phyloP scores from a whole-genome alignment of 164 flowering plant genomes.

The Kalanchoe fedtschenkoi region DNA sequence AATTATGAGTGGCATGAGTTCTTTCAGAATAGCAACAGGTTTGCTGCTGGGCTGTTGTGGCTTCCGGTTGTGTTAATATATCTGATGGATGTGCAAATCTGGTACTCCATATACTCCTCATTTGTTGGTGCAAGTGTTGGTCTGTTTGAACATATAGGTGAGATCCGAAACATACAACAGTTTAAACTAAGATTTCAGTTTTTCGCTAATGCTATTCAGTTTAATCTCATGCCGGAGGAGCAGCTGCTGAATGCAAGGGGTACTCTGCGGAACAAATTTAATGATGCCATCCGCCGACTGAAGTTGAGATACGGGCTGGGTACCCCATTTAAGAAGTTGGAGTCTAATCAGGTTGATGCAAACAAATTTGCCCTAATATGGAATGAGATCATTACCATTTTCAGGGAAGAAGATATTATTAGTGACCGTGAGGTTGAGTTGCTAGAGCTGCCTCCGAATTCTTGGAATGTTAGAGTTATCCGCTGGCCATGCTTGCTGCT shows the following conservation, averaged over 20 bases:
- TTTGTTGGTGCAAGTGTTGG: constrained; percentile 53
- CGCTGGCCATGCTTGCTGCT: constrained; percentile 64
- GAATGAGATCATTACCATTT: constrained; percentile 48
- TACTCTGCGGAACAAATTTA: constrained; percentile 32
- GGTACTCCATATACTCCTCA: constrained; percentile 56
- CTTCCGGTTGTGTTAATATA: constrained; percentile 48
- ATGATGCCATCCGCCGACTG: constrained; percentile 46
- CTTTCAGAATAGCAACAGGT: constrained; percentile 34
- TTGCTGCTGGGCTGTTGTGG: constrained; percentile 53
- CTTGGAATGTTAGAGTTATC: constrained; percentile 56
- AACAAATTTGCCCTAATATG: constrained; percentile 56
- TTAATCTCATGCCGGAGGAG: constrained; percentile 70
- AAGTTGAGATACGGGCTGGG: constrained; percentile 64
- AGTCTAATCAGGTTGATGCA: constrained; percentile 55
- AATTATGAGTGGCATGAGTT: constrained; percentile 49
- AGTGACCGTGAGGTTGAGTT: constrained; percentile 50
- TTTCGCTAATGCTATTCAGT: constrained; percentile 68
- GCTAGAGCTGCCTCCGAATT: constrained; percentile 44
- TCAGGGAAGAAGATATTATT: constrained; percentile 60
- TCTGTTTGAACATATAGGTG: constrained; percentile 55
- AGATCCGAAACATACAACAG: constrained; percentile 51
- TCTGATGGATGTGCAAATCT: constrained; percentile 53
- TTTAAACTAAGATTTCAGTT: constrained; percentile 56
- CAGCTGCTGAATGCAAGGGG: constrained; percentile 46
- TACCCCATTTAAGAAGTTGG: constrained; percentile 47